phyloP scores from a whole-genome alignment of 768 basidiomycete species.

The Serendipita indica region DNA sequence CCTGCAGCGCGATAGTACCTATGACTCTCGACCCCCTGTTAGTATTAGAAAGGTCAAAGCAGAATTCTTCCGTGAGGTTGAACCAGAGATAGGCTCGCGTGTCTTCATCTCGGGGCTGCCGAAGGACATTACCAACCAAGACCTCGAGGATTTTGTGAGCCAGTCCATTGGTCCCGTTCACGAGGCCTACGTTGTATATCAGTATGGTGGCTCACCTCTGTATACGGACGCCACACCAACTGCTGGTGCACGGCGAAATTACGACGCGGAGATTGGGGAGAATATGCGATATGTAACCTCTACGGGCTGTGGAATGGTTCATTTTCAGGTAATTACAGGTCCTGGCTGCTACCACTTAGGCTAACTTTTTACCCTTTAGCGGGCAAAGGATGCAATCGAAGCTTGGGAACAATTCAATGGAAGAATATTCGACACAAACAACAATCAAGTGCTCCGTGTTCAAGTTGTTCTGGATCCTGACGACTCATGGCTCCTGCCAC shows the following conservation, averaged over 20 bases:
- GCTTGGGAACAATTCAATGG: background rate
- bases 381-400: background rate
- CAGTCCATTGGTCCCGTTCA: background rate
- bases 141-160: background rate
- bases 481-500: background rate
- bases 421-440: background rate
- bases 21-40: background rate
- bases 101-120: slow-evolving; percentile 8
- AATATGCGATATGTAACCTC: background rate
- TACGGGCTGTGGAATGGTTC: slow-evolving; percentile 1
- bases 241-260: background rate
- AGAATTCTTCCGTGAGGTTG: background rate
- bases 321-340: background rate
- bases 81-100: background rate
- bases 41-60: background rate
- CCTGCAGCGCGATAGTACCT: background rate
- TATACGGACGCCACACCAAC: background rate
- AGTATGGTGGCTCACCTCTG: background rate
- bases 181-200: background rate
- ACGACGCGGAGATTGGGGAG: background rate
- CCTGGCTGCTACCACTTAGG: background rate
- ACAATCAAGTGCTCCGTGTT: background rate
- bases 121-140: slow-evolving; percentile 4
- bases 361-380: background rate
- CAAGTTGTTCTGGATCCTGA: slow-evolving; percentile 6